Evolutionary conservation across 371 early-diverging fungal species (phyloP).

Genomic region (Batkoa obscura): DNA sequence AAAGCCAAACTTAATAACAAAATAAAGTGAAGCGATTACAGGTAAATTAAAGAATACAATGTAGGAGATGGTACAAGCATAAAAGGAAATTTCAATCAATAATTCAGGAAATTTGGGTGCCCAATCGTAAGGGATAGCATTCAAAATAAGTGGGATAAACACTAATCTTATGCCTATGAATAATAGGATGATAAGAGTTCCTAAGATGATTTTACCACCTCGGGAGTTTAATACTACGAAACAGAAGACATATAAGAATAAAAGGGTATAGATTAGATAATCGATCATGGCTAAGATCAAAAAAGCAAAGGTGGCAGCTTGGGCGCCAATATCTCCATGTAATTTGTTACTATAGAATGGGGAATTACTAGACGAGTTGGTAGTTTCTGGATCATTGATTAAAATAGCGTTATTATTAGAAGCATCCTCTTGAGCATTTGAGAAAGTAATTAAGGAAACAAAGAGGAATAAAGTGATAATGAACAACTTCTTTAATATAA

Average conservation of each 20-base stretch:
- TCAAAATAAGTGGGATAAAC: slow-evolving; percentile 2
- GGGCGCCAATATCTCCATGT: background rate
- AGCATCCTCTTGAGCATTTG: too few species aligned
- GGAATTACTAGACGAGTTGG: too few species aligned
- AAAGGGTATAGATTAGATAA: background rate
- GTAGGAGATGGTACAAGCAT: slow-evolving; percentile 7
- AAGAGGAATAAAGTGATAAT: too few species aligned
- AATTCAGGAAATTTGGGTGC: background rate
- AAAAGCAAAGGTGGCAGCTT: background rate
- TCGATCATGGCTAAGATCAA: background rate
- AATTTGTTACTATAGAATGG: background rate
- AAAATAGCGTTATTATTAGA: too few species aligned
- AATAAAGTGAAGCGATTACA: slow-evolving; percentile 1
- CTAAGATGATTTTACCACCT: background rate
- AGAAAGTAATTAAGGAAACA: too few species aligned
- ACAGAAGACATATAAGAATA: slow-evolving; percentile 3
- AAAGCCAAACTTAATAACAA: slow-evolving; percentile 5
- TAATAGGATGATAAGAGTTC: background rate
- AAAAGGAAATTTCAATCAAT: slow-evolving; percentile 2
- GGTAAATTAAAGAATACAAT: slow-evolving; percentile 3
- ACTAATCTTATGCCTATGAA: slow-evolving; percentile 4
- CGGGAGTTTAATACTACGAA: background rate
- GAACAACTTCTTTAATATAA: too few species aligned
- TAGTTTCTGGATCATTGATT: too few species aligned
- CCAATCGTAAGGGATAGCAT: slow-evolving; percentile 1